Percentiles rank a stretch among this genome's conserved stretches.
phyloP scores from a whole-genome alignment of 345 rosid species.

The Eucalyptus viminalis region DNA sequence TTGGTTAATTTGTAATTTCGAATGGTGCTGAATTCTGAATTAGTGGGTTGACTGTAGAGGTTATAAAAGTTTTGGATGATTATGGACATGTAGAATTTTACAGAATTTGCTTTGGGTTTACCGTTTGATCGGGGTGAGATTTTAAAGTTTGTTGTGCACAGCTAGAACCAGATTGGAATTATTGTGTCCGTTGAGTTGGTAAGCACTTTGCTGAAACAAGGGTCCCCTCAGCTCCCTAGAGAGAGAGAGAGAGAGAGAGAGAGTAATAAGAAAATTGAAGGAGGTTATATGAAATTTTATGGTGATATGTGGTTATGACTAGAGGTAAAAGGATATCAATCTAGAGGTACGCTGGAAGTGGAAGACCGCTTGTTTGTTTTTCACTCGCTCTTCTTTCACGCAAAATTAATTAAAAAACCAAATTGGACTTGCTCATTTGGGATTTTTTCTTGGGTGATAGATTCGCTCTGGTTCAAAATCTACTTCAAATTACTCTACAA shows the following conservation, averaged over 20 bases:
- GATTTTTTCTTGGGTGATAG: neutral
- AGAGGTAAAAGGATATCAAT: neutral
- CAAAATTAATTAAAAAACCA: neutral
- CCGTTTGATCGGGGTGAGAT: neutral
- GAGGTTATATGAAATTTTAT: neutral
- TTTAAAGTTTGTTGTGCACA: neutral
- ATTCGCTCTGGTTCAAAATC: neutral
- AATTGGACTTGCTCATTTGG: neutral
- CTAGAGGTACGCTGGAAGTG: neutral
- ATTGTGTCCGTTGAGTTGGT: neutral
- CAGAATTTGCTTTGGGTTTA: neutral
- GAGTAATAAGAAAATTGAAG: too few species aligned
- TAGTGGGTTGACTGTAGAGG: neutral
- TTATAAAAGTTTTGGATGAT: neutral
- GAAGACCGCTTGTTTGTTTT: neutral
- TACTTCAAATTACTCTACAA: neutral
- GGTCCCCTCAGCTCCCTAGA: neutral
- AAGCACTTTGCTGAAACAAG: neutral
- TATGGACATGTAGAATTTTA: neutral
- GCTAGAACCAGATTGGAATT: neutral
- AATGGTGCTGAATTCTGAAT: neutral
- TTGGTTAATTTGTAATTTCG: neutral
- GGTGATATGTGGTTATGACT: neutral
- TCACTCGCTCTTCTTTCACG: neutral
- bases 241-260: neutral